A percentile compares a stretch with the other conserved stretches of the same genome.
phyloP scores from a whole-genome alignment of 2,329 filamentous ascomycete species.

The Cytospora piceicola region DNA sequence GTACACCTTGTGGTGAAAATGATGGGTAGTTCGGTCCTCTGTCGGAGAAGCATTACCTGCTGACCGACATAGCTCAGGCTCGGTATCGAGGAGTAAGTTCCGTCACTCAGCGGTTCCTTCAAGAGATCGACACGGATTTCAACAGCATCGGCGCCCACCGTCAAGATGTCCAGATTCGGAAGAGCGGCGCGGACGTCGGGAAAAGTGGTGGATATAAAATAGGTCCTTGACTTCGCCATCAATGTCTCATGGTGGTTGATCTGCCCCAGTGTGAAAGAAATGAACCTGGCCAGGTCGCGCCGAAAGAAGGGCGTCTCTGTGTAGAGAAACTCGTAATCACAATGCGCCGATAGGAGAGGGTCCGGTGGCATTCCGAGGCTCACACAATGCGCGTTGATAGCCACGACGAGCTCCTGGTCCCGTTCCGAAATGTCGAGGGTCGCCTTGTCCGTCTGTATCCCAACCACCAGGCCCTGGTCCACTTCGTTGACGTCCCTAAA shows the following conservation, averaged over 20 bases:
- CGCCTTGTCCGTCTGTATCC: constrained; percentile 62
- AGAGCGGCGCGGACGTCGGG: constrained; percentile 82
- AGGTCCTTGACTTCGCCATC: constrained; percentile 77
- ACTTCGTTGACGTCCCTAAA: constrained; percentile 58
- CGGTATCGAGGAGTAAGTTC: constrained; percentile 66
- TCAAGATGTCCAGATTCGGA: constrained; percentile 84
- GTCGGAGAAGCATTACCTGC: constrained; percentile 81
- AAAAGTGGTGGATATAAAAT: constrained; percentile 87
- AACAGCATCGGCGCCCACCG: constrained; percentile 83
- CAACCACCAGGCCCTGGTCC: constrained; percentile 69
- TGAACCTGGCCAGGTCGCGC: constrained; percentile 76
- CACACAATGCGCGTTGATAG: constrained; percentile 78
- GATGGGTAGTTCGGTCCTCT: constrained; percentile 85
- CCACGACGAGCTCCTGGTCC: constrained; percentile 62
- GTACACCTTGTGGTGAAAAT: constrained; percentile 86
- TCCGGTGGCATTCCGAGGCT: constrained; percentile 73
- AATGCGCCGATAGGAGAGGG: constrained; percentile 64
- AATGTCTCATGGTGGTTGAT: constrained; percentile 77
- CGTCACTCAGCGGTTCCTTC: constrained; percentile 69
- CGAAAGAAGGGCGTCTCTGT: constrained; percentile 72
- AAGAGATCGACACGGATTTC: constrained; percentile 84
- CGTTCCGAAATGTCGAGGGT: constrained; percentile 61
- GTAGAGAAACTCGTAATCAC: constrained; percentile 88
- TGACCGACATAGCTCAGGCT: constrained; percentile 84
- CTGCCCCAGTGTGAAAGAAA: constrained; percentile 79